Base-by-base conservation (phyloP, 208 protist species). In the Trypanosoma scelopori region DNA sequence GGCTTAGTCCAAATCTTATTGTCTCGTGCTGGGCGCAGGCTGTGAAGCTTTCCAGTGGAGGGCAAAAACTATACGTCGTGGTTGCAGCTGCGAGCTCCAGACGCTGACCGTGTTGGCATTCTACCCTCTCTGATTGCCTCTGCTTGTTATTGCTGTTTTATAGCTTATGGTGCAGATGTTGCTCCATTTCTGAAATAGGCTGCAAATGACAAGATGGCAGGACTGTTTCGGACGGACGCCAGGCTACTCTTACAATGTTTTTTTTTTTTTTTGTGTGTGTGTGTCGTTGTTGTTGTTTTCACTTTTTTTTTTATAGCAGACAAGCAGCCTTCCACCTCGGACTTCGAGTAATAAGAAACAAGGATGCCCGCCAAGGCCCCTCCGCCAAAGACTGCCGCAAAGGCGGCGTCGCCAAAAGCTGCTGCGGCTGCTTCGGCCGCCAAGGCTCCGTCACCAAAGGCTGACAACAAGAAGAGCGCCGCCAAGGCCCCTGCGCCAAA, bases 311-410 rank as follows among this genome's bases (percentile, higher is more conserved):
- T 55, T 27, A n/a, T 55, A 25, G 22, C 28, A 15, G 13, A 6
- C 50, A 49, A 25, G 20, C 20, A 49, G 13, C 15, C 20, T 32
- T 18, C 3, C 45, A 87, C 85, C 85, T 88, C 81, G 85, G 79
- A 76, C 85, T 77, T 87, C 85, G 85, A 92, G 85, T 92, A 92
- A 92, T 48, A 92, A 92, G 87, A 89, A 52, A 53, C 46, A 49
- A 73, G 28, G 47, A 92, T 85, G 81, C 71, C 83, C 60, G 69
- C 82, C 55, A 88, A 88, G 74, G 52, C 43, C 16, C 6, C 43
- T 4, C 32, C 32, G 9, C 32, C 3, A 37, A 37, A 78, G 53
- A 55, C 65, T 25, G 65, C 71, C 64, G 57, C 77, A 35, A 85
- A 84, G 76, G 56, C 77, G 15, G 39, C 78, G 52, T 71, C 82